A percentile compares a stretch with the other conserved stretches of the same genome.
Conservation (phyloP, 768 basidiomycete genomes). For the Sporobolomyces pararoseus region DNA sequence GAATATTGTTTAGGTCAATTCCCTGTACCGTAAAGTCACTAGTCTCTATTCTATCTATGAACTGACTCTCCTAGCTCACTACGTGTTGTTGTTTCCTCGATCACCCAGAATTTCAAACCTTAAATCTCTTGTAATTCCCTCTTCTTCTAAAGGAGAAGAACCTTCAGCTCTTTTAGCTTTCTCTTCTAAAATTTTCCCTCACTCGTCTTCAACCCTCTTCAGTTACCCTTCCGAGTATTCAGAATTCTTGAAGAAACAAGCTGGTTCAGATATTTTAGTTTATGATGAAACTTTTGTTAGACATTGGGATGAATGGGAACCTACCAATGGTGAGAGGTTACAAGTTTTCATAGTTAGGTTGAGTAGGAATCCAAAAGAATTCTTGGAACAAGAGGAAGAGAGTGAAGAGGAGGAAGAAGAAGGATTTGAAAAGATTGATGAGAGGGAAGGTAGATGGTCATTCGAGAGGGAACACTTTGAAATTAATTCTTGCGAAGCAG, state of each 20-base stretch:
- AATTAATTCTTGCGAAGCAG: neutral
- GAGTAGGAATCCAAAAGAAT: conserved; percentile 49
- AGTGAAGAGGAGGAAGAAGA: conserved; percentile 26
- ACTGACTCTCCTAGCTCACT: too few relatives aligned
- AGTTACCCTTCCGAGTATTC: conserved; percentile 67
- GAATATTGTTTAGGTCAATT: conserved; percentile 40
- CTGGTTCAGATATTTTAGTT: conserved; percentile 59
- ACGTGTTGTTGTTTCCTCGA: too few relatives aligned
- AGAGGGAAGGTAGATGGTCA: conserved; percentile 1
- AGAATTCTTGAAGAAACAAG: conserved; percentile 54
- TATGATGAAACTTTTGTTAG: conserved; percentile 67
- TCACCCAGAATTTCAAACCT: conserved; percentile 40
- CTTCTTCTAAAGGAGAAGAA: neutral
- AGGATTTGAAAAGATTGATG: conserved; percentile 36
- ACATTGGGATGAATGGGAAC: conserved; percentile 73
- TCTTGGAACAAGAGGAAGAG: neutral
- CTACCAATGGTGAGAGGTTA: conserved; percentile 60
- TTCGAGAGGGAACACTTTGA: neutral
- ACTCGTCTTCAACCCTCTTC: conserved; percentile 60
- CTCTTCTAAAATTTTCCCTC: conserved; percentile 73
- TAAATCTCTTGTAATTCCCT: conserved; percentile 8
- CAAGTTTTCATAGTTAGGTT: conserved; percentile 70
- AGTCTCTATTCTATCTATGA: neutral
- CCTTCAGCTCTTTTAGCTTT: conserved; percentile 69
- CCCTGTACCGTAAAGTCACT: conserved; percentile 36